These are phyloP conservation scores for Xylaria sp. DNA, from an alignment of 2,329 filamentous ascomycete genomes.

Conservation along the genomic window DNA sequence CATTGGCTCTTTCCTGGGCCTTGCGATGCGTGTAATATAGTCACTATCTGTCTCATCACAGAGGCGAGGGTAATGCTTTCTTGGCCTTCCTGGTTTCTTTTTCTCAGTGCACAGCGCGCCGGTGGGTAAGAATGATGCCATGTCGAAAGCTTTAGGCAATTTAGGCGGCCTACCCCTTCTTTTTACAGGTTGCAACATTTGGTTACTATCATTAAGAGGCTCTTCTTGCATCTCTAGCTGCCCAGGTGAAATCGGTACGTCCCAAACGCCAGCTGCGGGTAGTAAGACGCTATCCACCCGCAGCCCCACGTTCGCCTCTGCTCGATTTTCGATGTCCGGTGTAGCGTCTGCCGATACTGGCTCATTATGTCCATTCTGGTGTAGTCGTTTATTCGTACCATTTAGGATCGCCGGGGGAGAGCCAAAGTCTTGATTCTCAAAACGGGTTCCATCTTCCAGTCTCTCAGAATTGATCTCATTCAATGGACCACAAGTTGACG, in stretches of 20 bases:
- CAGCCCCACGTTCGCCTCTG: neutral
- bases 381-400: neutral
- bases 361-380: neutral
- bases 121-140: neutral
- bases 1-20: conserved; percentile 18
- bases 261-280: conserved; percentile 6
- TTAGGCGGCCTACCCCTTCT: conserved; percentile 29
- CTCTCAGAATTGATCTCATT: neutral
- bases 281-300: conserved; percentile 4
- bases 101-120: neutral
- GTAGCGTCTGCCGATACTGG: neutral
- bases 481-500: neutral
- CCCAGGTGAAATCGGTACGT: conserved; percentile 19
- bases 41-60: conserved; percentile 15
- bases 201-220: neutral
- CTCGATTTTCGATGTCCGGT: neutral
- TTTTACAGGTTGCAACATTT: conserved; percentile 12
- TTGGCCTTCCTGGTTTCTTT: conserved; percentile 24
- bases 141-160: neutral
- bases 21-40: conserved; percentile 13
- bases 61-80: conserved; percentile 20
- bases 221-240: neutral
- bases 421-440: neutral
- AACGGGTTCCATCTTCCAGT: neutral
- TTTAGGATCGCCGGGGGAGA: neutral